Percentiles rank a stretch among this genome's conserved stretches.
Evolutionary conservation across 805 yeast species (phyloP).

Genomic region (Nakazawaea ishiwadae): DNA sequence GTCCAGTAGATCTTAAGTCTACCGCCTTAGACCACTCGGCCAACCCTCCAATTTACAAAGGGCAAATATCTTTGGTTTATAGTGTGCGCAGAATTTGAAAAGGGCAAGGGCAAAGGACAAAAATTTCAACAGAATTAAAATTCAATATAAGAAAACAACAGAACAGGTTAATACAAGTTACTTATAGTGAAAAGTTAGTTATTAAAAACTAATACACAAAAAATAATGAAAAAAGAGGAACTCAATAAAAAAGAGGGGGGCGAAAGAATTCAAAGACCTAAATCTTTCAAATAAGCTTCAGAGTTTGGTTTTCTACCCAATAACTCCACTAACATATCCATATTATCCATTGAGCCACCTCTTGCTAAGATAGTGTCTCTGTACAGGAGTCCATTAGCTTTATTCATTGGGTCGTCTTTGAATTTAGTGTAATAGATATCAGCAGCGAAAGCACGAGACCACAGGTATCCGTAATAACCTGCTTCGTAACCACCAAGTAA

Average conservation of each 20-base stretch:
- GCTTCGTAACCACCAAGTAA: conserved; percentile 82
- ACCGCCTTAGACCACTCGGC: background rate
- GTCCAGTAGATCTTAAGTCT: conserved; percentile 5
- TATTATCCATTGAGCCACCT: conserved; percentile 73
- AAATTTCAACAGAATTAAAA: too few relatives aligned
- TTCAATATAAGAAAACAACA: too few relatives aligned
- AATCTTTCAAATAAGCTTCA: conserved; percentile 66
- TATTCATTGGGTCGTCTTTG: conserved; percentile 61
- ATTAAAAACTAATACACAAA: too few relatives aligned
- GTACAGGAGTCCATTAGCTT: conserved; percentile 56
- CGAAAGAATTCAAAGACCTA: conserved; percentile 35
- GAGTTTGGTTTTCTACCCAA: conserved; percentile 75
- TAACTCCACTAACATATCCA: conserved; percentile 57
- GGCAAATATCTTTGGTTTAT: background rate
- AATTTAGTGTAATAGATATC: conserved; percentile 76
- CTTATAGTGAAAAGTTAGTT: too few relatives aligned
- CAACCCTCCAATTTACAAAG: background rate
- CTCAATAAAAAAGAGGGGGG: too few relatives aligned
- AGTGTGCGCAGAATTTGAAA: too few relatives aligned
- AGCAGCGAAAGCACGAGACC: conserved; percentile 82
- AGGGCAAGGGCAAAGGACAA: background rate
- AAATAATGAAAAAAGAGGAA: too few relatives aligned
- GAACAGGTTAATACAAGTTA: too few relatives aligned
- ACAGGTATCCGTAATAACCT: conserved; percentile 82
- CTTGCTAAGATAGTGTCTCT: conserved; percentile 63